Evolutionary conservation across 768 basidiomycete species (phyloP), one percentile per base, ranked within the genome.

Genomic region (Crepidotus variabilis): DNA sequence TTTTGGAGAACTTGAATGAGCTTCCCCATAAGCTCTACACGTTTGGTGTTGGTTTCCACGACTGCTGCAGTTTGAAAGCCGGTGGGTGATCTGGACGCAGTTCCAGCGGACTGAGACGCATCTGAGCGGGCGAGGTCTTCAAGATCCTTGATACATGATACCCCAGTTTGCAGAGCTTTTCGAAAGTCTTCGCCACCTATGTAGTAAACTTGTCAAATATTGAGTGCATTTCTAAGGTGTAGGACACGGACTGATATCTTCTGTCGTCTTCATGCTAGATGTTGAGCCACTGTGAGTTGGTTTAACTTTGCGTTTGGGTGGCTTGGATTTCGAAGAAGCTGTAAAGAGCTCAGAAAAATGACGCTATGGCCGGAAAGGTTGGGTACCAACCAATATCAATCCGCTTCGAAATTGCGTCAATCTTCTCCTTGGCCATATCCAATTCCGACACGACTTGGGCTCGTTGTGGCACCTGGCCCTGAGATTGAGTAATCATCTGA

Each of bases 391-490:
- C 72, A 47, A 73, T 71, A 20, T 84, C 82, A 33, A 92, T 81
- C 32, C 71, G 77, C 65, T 78, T 82, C 33, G 75, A 79, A 28
- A 98, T 81, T 14, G 77, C 69, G 24, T 79, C 80, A 24, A 96
- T 95, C 71, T 86, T 90, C 55, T 72, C 78, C 55, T 82, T 83
- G 1, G 93, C 90, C 67, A 83, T 85, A 43, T 84, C 82, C 22
- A 97, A 75, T 68, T 95, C 92, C 0, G 82, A 80, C 68, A 90
- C 82, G 22, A 94, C 89, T 73, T 89, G 81, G 18, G 73, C 68
- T 34, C 90, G 81, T 61, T 92, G 80, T n/a, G 74, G 72, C 55
- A 83, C 86, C 83, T 89, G 61, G 1, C 28, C 36, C 47, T 50
- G 23, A 54, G 24, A 53, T 61, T 34, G 57, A 48, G 24, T 48